Evolutionary conservation across 1,284 basidiomycete genomes (phyloP), one percentile per base, ranked within the genome.

Genomic region (Mycosarcoma maydis): DNA sequence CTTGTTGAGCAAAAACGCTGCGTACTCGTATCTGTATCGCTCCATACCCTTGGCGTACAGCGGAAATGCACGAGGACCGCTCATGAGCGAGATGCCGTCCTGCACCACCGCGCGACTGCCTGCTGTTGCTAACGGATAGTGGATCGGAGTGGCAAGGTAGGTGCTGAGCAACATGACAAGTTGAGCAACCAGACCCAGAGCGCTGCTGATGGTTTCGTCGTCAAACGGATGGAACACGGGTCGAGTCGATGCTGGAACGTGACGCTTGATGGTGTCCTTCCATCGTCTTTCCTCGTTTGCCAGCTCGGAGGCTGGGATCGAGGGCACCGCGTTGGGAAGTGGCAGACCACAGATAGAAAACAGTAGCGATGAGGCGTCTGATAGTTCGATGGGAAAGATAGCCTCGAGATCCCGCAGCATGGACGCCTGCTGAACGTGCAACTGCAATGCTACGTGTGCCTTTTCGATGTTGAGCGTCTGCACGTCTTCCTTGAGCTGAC

Each of bases 1-100:
- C 84, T 98, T 99, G 85, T 98, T 98, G 33, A 98, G 85, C 42
- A 98, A 83, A 81, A 96, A 98, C 4, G 98, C 94, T 9, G 90
- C 96, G 83, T 98, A 99, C 81, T 98, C 95, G 82, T 96, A 99
- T 24, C 96, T 87, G 83, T 98, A 98, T 36, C 89, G 89, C 81
- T 98, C 96, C 53, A 97, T 93, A 10, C 94, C 93, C 82, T 89
- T 92, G 0, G 91, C 90, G 80, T 94, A 98, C 30, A 99, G 84
- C 10, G 95, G 94, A 81, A 80, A 80, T 32, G 73, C 69, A 22
- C 79, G 49, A 0, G 78, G 78, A 11, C 80, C 78, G 17, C 47
- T 59, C 78, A 81, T 81, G 13, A 77, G 48, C 54, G 76, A 78
- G 47, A 81, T 81, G 4, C 62, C 53, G 33, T 81, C 80, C 34